phyloP scores from a whole-genome alignment of 1,284 basidiomycete species.

The Thecaphora thlaspeos region DNA sequence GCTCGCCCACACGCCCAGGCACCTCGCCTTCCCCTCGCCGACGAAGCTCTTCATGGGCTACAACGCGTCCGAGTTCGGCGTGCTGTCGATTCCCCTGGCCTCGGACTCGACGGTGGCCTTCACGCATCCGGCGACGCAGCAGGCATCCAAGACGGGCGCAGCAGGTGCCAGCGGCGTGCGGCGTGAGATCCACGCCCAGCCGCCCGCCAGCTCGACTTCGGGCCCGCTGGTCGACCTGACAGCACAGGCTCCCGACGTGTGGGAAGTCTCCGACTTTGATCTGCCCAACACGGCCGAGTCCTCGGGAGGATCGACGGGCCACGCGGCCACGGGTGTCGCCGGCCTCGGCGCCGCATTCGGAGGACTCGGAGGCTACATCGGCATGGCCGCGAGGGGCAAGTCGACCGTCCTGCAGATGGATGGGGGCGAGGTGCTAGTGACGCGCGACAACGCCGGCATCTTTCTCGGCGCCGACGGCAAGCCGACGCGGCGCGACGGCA shows the following conservation, averaged over 20 bases:
- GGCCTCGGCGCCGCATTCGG: constrained; percentile 66
- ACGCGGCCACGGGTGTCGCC: background rate
- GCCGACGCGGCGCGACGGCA: constrained; percentile 64
- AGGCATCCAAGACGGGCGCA: background rate
- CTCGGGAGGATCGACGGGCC: background rate
- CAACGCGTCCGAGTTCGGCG: constrained; percentile 69
- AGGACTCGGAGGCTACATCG: constrained; percentile 84
- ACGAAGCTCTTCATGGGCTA: constrained; percentile 73
- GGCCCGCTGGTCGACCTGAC: constrained; percentile 33
- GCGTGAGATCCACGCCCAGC: constrained; percentile 24
- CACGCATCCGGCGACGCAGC: constrained; percentile 11
- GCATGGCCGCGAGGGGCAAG: constrained; percentile 70
- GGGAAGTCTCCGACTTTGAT: constrained; percentile 37
- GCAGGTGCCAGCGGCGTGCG: constrained; percentile 1
- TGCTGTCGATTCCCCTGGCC: constrained; percentile 65
- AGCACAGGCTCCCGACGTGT: constrained; percentile 15
- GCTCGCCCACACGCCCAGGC: constrained; percentile 80
- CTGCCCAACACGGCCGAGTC: constrained; percentile 10
- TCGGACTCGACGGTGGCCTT: constrained; percentile 33
- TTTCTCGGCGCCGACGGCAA: constrained; percentile 73
- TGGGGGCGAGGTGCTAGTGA: constrained; percentile 59
- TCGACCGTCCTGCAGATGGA: constrained; percentile 66
- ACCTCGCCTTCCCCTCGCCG: constrained; percentile 69
- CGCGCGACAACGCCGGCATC: constrained; percentile 59
- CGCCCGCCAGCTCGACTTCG: constrained; percentile 26